Base-by-base conservation (phyloP, 148 eudicot species). In the Selenicereus undatus region DNA sequence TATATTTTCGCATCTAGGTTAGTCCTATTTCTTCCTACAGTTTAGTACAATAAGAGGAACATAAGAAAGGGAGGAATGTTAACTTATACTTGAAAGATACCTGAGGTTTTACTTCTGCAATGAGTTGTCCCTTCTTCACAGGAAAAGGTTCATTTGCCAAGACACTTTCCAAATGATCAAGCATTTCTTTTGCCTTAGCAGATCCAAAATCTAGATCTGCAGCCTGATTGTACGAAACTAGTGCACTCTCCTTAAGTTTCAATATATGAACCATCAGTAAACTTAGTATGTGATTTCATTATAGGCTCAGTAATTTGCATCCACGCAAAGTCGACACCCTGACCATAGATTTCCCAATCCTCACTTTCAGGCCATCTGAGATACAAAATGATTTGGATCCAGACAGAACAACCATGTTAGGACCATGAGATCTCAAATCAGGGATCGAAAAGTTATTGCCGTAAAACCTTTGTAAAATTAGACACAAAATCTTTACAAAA, bases 171-270 rank as follows among this genome's bases (percentile, higher is more conserved):
- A 86, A 75, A 78, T 86, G 86, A 86, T 86, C 88, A 62, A 86
- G 88, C 83, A 86, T 66, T 35, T 86, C 88, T 77, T 84, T 86
- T 76, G 88, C 88, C 64, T 86, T 86, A 79, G 88, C 84, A 70
- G 88, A 84, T 29, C 88, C 88, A 81, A 86, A 86, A 76, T 83
- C 88, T 5, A 86, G 86, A 62, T 86, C 88, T 62, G 88, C 86
- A 35, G 81, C 83, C 42, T 81, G 82, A 79, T 86, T 70, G 48
- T 86, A 81, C 88, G 86, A 86, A 50, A 86, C 88, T 50, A 86
- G 76, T 17, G 82, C 88, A 76, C 86, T 86, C 74, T 86, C 88
- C 82, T 84, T 86, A n/a, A n/a, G 75, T 16, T 77, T 86, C 88
- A 5, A 86, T 81, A 72, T 42, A 78, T 20, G 88, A 86, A 18